Base-by-base conservation (phyloP, 805 yeast species). In the Lipomyces spencermartinsiae region DNA sequence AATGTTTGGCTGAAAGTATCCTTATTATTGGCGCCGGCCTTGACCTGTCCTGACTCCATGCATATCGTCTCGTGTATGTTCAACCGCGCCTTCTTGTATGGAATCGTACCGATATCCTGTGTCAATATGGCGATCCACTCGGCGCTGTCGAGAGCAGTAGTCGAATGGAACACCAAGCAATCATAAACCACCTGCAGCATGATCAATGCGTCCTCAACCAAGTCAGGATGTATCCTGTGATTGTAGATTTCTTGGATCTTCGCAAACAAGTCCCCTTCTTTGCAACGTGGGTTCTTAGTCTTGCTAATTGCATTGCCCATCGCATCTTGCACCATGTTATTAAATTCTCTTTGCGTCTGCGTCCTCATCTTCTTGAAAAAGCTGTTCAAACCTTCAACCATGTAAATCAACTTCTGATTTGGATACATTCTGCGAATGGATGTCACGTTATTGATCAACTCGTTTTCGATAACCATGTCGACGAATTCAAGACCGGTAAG, bases 51-150 rank as follows among this genome's bases (percentile, higher is more conserved):
- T 7, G 63, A 64, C 31, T 67, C 73, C 67, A 65, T 61, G 62
- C 69, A 66, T n/a, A 67, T 59, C 12, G 64, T 29, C 58, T 64
- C 70, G 46, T 59, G 57, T 39, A 68, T 57, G 29, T 67, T 59
- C n/a, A 58, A 33, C 31, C 57, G 49, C 2, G 73, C 69, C 4
- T 34, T 25, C 33, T 59, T 49, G 61, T 71, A 70, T 25, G 73
- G 73, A 46, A 65, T 66, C 7, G 62, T 61, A 29, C 71, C 66
- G 51, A 71, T 64, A 37, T 70, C 73, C 46, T 65, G 69, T 3
- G 73, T 71, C 58, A 71, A 16, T 31, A 61, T 54, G 29, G 71
- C 57, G 22, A 71, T 64, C 73, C 73, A 71, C n/a, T 65, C 59
- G 33, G 71, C 73, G 14, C 66, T 67, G 57, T 71, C 73, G 1